A percentile compares a stretch with the other conserved stretches of the same genome.
These are phyloP conservation scores for Leccinum angustisporum DNA, from an alignment of 1,284 basidiomycete species.

Conservation along the genomic window DNA sequence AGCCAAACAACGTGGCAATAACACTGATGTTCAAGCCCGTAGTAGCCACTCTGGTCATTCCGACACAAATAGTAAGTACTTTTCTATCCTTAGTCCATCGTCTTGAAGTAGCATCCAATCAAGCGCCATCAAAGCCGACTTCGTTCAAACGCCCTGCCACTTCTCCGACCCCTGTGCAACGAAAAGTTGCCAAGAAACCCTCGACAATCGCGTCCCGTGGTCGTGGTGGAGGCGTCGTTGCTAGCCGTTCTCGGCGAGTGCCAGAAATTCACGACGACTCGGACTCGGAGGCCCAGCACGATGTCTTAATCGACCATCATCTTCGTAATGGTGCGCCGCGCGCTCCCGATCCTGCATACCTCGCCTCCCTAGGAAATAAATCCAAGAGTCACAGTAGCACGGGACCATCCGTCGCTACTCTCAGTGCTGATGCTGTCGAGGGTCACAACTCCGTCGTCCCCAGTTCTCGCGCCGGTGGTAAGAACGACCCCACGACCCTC, in stretches of 20 bases:
- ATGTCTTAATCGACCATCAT: not conserved
- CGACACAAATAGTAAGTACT: no score
- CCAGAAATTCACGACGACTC: not conserved
- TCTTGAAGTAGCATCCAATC: no score
- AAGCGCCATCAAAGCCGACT: no score
- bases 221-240: not conserved
- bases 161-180: not conserved
- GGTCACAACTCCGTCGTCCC: not conserved
- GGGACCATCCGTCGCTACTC: no score
- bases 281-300: not conserved
- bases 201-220: not conserved
- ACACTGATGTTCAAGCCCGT: not conserved
- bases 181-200: not conserved
- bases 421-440: not conserved
- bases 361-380: not conserved
- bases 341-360: not conserved
- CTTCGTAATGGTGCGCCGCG: not conserved
- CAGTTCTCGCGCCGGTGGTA: not conserved
- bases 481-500: not conserved
- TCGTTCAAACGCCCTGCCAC: no score
- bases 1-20: not conserved
- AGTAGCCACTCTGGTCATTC: not conserved
- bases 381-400: not conserved
- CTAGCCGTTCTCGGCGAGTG: not conserved
- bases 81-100: no score